Percentiles rank a stretch among this genome's conserved stretches.
Conservation (phyloP, 176 grass and related monocot species). For the Oryza meridionalis region DNA sequence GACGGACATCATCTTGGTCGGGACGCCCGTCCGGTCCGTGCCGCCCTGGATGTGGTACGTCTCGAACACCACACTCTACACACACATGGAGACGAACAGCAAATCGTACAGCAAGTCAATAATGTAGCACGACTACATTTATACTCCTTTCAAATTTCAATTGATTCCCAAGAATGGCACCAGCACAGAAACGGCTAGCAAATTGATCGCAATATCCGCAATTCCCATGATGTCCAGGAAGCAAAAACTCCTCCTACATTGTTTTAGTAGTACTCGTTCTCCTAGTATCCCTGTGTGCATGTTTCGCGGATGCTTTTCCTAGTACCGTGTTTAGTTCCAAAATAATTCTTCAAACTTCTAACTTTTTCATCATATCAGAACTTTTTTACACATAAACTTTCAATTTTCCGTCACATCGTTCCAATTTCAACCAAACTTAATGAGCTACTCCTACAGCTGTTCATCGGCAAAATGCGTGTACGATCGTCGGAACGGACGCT, state of each 20-base stretch:
- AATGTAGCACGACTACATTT: neutral
- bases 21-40: conserved; percentile 93
- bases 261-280: neutral
- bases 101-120: neutral
- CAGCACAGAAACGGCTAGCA: neutral
- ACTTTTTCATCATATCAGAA: no score
- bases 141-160: neutral
- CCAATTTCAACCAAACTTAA: no score
- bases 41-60: conserved; percentile 94
- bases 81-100: neutral
- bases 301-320: neutral
- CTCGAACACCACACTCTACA: conserved; percentile 92
- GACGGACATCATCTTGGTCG: conserved; percentile 91
- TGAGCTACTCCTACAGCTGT: neutral
- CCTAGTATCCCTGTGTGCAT: neutral
- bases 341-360: no score
- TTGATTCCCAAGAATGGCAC: neutral
- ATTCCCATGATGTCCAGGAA: neutral
- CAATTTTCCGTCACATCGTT: no score
- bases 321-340: no score
- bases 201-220: neutral
- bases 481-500: neutral
- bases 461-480: conserved; percentile 16
- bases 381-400: no score
- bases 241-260: neutral